Evolutionary conservation across 139 green algal genomes (phyloP).

Genomic region (Micromonas commoda): DNA sequence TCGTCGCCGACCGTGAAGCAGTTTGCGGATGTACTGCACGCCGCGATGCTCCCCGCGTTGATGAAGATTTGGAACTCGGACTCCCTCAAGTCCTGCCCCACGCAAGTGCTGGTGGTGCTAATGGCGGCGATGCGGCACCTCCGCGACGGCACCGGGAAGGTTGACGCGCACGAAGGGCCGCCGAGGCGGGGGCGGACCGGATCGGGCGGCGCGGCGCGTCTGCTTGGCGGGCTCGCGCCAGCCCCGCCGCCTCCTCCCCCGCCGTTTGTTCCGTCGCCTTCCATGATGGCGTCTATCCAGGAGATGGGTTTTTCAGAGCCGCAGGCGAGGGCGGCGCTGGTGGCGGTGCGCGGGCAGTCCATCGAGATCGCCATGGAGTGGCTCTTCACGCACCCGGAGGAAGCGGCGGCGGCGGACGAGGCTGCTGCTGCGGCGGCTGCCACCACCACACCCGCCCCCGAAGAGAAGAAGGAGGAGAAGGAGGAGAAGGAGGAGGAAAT

Average conservation of each 20-base stretch:
- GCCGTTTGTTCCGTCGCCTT: conserved; percentile 38
- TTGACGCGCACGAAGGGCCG: neutral
- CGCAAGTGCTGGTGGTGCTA: neutral
- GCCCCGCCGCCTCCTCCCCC: conserved; percentile 17
- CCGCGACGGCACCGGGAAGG: neutral
- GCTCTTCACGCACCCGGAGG: conserved; percentile 75
- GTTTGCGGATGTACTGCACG: no score
- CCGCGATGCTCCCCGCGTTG: no score
- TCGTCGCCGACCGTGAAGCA: no score
- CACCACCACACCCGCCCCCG: conserved; percentile 36
- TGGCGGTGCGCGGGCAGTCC: conserved; percentile 62
- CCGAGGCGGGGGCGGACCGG: neutral
- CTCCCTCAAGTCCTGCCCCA: neutral
- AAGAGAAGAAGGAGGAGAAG: neutral
- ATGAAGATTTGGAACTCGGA: neutral
- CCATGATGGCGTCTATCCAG: conserved; percentile 54
- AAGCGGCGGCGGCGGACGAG: conserved; percentile 30
- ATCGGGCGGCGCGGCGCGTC: neutral
- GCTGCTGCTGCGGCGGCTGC: conserved; percentile 3
- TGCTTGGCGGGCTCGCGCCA: neutral
- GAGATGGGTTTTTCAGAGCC: conserved; percentile 84
- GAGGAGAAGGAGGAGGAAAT: neutral
- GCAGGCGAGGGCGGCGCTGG: conserved; percentile 64
- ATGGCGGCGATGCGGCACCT: neutral
- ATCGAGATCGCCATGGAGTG: conserved; percentile 90